These are phyloP conservation scores for Stemphylium vesicarium DNA, from an alignment of 2,329 filamentous ascomycete species.

Conservation along the genomic window DNA sequence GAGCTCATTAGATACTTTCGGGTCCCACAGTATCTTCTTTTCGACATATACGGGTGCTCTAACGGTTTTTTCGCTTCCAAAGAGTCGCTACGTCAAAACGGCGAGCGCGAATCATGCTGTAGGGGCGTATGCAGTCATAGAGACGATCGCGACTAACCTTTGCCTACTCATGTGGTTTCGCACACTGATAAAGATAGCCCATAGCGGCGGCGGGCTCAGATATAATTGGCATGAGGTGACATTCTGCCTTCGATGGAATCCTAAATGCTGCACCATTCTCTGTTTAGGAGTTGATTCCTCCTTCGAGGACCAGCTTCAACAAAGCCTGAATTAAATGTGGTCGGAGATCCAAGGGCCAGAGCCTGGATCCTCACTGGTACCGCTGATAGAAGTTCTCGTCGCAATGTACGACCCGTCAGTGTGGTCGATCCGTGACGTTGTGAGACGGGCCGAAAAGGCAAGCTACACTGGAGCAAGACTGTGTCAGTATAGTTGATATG, in stretches of 20 bases:
- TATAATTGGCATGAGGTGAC: conserved; percentile 30
- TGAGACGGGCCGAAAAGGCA: conserved; percentile 21
- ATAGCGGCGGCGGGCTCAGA: background rate
- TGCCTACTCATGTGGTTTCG: conserved; percentile 21
- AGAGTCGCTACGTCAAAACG: conserved; percentile 5
- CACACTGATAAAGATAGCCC: conserved; percentile 16
- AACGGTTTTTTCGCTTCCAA: conserved; percentile 24
- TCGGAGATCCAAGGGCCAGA: conserved; percentile 1
- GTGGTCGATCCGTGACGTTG: conserved; percentile 24
- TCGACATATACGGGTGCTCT: conserved; percentile 18
- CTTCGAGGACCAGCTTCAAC: conserved; percentile 11
- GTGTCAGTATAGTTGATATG: no score
- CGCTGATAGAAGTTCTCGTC: conserved; percentile 21
- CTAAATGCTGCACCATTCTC: conserved; percentile 2
- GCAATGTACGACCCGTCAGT: conserved; percentile 18
- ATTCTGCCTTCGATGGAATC: conserved; percentile 18
- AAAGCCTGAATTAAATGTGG: conserved; percentile 6
- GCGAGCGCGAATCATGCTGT: conserved; percentile 8
- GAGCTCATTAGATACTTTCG: conserved; percentile 17
- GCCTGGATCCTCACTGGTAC: conserved; percentile 18
- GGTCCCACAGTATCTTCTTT: conserved; percentile 16
- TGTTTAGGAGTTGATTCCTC: conserved; percentile 14
- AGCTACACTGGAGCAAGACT: background rate
- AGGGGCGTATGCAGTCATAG: background rate
- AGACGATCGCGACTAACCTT: background rate